Evolutionary conservation across 768 basidiomycete species (phyloP).

Genomic region (Amanita exitialis): DNA sequence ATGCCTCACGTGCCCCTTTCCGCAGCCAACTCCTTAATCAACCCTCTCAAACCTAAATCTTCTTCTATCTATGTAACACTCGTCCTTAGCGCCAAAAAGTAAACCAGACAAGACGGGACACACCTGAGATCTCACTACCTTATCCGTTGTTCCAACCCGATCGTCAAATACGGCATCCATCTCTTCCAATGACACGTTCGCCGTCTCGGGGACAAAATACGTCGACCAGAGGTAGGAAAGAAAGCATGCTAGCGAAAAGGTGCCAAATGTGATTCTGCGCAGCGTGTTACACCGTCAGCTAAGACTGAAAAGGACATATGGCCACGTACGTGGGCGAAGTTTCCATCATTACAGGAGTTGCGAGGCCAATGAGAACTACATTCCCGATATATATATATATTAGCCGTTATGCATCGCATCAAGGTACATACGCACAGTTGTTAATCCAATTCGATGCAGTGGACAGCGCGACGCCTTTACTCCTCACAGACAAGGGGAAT

Average conservation of each 20-base stretch:
- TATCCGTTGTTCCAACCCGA: conserved; percentile 47
- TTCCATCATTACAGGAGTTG: conserved; percentile 60
- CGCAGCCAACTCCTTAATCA: conserved; percentile 29
- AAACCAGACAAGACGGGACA: conserved; percentile 3
- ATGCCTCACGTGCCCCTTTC: not conserved
- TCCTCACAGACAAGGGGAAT: conserved; percentile 69
- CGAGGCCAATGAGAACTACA: conserved; percentile 64
- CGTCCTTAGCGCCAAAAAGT: not conserved
- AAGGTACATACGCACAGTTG: conserved; percentile 44
- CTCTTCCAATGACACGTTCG: conserved; percentile 66
- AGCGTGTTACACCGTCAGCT: not conserved
- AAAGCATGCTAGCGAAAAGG: conserved; percentile 56
- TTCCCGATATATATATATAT: too few relatives aligned
- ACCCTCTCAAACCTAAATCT: conserved; percentile 38
- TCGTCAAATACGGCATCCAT: conserved; percentile 61
- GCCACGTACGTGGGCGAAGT: conserved; percentile 43
- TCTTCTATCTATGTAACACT: conserved; percentile 37
- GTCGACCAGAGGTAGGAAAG: conserved; percentile 65
- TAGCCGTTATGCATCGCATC: not conserved
- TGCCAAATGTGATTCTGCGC: conserved; percentile 54
- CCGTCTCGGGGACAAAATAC: conserved; percentile 65
- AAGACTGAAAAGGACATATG: not conserved
- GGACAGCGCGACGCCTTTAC: conserved; percentile 74
- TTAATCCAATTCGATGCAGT: conserved; percentile 85
- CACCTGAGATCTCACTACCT: conserved; percentile 41